Percentiles rank a stretch among this genome's conserved stretches.
These are phyloP conservation scores for Xanthoconium stramineum DNA, from an alignment of 768 basidiomycete genomes.

Conservation along the genomic window DNA sequence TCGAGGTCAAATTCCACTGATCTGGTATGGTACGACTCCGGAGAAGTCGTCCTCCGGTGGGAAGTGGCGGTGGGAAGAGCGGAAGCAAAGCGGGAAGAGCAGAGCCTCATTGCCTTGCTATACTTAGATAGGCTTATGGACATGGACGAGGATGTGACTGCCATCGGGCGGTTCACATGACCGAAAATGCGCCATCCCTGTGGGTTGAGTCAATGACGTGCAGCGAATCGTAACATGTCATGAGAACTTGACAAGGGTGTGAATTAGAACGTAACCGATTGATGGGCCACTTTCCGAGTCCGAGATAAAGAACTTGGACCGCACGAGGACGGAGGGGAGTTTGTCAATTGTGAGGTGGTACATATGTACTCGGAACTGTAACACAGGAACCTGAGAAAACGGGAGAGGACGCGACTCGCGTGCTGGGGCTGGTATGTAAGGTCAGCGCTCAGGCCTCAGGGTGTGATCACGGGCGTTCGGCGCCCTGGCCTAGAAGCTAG, in stretches of 20 bases:
- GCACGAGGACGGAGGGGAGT: neutral
- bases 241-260: neutral
- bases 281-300: neutral
- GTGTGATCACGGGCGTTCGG: neutral
- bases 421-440: neutral
- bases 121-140: too few relatives aligned
- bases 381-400: too few relatives aligned
- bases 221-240: neutral
- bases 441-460: neutral
- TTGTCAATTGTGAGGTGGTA: neutral
- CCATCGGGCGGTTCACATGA: neutral
- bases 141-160: neutral
- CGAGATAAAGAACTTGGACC: neutral
- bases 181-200: neutral
- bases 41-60: too few relatives aligned
- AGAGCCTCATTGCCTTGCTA: too few relatives aligned
- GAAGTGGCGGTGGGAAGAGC: too few relatives aligned
- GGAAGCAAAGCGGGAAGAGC: too few relatives aligned
- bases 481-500: slow-evolving; percentile 14
- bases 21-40: too few relatives aligned
- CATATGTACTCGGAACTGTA: neutral
- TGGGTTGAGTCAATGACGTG: too few relatives aligned
- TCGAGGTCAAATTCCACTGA: too few relatives aligned
- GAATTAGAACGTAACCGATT: neutral
- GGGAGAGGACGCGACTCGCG: too few relatives aligned